These are phyloP conservation scores for Puccinellia tenuiflora DNA, from an alignment of 176 grass and related monocot species.

Conservation along the genomic window DNA sequence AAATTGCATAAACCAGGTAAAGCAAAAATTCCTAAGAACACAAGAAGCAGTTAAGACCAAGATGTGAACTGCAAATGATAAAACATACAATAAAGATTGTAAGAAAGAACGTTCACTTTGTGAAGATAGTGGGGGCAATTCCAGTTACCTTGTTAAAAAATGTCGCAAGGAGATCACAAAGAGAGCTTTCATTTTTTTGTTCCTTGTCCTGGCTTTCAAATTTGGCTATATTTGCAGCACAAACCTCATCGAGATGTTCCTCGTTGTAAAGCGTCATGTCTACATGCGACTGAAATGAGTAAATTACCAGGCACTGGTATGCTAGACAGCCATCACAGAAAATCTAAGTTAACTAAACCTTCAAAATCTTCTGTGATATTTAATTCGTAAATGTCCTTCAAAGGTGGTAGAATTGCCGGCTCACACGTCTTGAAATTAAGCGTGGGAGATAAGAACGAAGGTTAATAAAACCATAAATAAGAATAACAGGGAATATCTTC, in stretches of 20 bases:
- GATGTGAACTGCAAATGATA: constrained; percentile 1
- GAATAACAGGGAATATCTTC: background rate
- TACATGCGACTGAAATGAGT: constrained; percentile 37
- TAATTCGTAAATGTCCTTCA: constrained; percentile 67
- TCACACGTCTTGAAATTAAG: constrained; percentile 47
- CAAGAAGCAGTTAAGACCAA: background rate
- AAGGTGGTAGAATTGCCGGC: constrained; percentile 79
- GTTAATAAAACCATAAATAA: constrained; percentile 21
- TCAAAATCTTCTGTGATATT: constrained; percentile 60
- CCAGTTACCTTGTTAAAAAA: constrained; percentile 77
- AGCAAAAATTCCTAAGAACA: background rate
- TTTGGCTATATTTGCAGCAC: constrained; percentile 60
- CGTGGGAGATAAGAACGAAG: background rate
- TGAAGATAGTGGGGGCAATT: background rate
- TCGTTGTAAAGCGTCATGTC: constrained; percentile 28
- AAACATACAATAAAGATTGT: constrained; percentile 6
- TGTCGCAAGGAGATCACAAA: constrained; percentile 48
- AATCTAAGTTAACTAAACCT: constrained; percentile 35
- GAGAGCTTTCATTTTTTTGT: constrained; percentile 60
- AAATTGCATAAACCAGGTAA: background rate
- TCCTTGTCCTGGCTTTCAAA: constrained; percentile 36
- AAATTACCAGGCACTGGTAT: constrained; percentile 12
- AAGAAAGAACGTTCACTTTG: background rate
- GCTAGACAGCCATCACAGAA: background rate
- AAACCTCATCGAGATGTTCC: constrained; percentile 53